Base-by-base conservation (phyloP, 768 basidiomycete species). In the Lactarius sanguifluus region DNA sequence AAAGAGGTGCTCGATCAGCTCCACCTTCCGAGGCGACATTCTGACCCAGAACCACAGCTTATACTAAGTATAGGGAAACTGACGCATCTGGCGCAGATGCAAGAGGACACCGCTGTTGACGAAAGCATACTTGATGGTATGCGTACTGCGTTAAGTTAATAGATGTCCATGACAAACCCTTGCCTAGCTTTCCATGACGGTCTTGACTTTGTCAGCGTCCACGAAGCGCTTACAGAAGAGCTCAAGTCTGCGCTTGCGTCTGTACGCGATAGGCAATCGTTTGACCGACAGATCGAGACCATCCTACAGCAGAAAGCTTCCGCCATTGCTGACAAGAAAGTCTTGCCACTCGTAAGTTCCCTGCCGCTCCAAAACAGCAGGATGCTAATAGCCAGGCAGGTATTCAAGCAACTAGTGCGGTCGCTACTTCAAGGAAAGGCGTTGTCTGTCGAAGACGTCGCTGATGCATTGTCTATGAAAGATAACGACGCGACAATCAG, bases 51-150 rank as follows among this genome's bases (percentile, higher is more conserved):
- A 54, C 57, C 41, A 59, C 72, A 98, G 96, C 80, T 98, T 56
- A 88, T 93, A 85, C 84, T 96, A 63, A 95, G 94, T 72, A 85
- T 98, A 32, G 92, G 92, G 25, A 98, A 98, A 76, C 83, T 98
- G 13, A 80, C 89, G 0, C 86, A 92, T 71, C 80, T 97, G 16
- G 91, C 91, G 8, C 79, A 83, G 60, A 71, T 81, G 68, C 78
- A 82, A 66, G 88, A 88, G 70, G 76, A 72, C 36, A 76, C 77
- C 18, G 64, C 77, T 1, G 64, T 77, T 18, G 85, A 90, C 50
- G 84, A 86, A 62, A 73, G 72, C 38, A 78, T 79, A 64, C 77
- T 91, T 16, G 87, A 86, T 73, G 83, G 90, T 87, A 73, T 60
- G 78, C 73, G 57, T 10, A 16, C 7, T n/a, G 8, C 13, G 3